Evolutionary conservation across 2,329 filamentous ascomycete species (phyloP).

Genomic region (Penicillium hesseltinei): DNA sequence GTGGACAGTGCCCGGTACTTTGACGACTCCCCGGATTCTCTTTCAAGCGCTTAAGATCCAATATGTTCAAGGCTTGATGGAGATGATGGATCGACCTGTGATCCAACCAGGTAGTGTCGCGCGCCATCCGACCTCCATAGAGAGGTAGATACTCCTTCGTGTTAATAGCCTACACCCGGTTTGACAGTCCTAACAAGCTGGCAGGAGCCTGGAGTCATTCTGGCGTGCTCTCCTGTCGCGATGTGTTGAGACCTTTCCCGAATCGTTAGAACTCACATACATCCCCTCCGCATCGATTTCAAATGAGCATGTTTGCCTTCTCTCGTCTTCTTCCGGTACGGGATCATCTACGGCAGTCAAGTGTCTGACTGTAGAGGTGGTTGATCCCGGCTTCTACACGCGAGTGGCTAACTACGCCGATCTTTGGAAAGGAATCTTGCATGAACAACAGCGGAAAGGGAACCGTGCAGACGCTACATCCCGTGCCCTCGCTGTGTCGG

Average conservation of each 20-base stretch:
- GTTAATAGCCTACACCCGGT: no score
- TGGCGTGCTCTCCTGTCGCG: neutral
- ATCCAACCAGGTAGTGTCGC: neutral
- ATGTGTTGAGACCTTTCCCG: neutral
- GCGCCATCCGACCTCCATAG: neutral
- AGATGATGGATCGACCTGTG: neutral
- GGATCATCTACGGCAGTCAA: neutral
- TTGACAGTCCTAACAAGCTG: no score
- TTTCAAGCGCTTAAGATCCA: neutral
- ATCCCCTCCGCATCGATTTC: neutral
- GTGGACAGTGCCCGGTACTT: neutral
- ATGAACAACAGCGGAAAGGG: no score
- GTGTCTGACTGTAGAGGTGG: neutral
- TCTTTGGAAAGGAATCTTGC: no score
- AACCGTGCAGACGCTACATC: no score
- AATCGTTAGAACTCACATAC: no score
- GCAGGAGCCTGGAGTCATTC: no score
- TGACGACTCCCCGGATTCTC: neutral
- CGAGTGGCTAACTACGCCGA: neutral
- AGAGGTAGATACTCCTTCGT: neutral
- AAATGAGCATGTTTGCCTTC: neutral
- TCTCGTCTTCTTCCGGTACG: no score
- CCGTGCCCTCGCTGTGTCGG: no score
- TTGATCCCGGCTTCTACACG: neutral
- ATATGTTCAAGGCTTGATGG: neutral